These are phyloP conservation scores for Phyllosticta capitalensis DNA, from an alignment of 2,329 filamentous ascomycete species.

Conservation along the genomic window DNA sequence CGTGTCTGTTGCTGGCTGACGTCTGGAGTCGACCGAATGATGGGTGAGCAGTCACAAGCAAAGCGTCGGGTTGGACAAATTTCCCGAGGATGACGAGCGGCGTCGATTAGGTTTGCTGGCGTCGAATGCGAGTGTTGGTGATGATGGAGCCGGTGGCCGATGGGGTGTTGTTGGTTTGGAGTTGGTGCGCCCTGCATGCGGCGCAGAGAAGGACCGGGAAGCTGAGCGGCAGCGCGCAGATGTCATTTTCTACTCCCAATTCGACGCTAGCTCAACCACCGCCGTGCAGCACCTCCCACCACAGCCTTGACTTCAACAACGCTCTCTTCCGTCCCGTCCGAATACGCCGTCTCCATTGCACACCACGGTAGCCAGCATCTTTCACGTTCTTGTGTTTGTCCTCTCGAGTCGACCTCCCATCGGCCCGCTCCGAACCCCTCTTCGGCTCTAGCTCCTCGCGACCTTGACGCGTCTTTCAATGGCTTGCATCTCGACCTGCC, in stretches of 20 bases:
- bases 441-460: neutral
- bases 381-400: neutral
- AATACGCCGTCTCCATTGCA: neutral
- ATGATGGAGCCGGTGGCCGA: neutral
- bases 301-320: neutral
- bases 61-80: neutral
- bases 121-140: neutral
- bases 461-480: constrained; percentile 3
- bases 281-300: neutral
- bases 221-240: neutral
- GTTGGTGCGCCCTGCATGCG: neutral
- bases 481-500: neutral
- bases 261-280: constrained; percentile 8
- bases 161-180: neutral
- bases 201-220: neutral
- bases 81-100: neutral
- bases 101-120: neutral
- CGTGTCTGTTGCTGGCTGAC: neutral
- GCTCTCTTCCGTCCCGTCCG: neutral
- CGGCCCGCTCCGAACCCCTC: neutral
- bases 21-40: neutral
- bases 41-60: neutral
- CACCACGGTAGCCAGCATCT: neutral
- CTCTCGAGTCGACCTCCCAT: neutral
- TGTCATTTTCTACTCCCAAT: constrained; percentile 5